phyloP scores from a whole-genome alignment of 441 rosid species.

The Gossypium schwendimanii region DNA sequence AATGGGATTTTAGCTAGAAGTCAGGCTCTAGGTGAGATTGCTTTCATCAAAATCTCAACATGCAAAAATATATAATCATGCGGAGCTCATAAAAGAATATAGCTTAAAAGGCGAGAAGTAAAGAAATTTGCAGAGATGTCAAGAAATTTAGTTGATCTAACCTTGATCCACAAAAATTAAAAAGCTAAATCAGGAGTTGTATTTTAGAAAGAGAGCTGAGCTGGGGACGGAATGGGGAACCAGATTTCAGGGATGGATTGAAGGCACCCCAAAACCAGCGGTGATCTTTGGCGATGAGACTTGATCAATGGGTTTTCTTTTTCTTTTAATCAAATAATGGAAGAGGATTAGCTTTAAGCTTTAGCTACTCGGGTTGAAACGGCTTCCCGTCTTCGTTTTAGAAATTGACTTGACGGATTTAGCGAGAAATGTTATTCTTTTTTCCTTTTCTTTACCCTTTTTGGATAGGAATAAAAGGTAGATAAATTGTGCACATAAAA shows the following conservation, averaged over 20 bases:
- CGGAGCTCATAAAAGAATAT: neutral
- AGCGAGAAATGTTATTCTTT: neutral
- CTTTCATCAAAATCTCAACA: neutral
- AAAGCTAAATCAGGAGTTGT: neutral
- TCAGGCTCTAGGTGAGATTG: neutral
- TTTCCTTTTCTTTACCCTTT: neutral
- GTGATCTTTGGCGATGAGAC: neutral
- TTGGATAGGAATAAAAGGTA: neutral
- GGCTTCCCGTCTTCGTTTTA: no score
- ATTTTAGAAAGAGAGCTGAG: neutral
- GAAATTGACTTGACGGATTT: neutral
- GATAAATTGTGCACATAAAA: no score
- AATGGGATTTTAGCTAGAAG: neutral
- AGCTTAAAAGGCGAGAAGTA: neutral
- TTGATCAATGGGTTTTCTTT: neutral
- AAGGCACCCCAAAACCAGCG: neutral
- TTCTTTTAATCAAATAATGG: neutral
- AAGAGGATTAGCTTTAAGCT: neutral
- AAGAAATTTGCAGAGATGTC: neutral
- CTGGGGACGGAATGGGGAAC: neutral
- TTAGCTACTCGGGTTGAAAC: neutral
- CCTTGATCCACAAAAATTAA: neutral
- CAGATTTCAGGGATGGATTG: neutral
- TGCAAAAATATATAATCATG: neutral
- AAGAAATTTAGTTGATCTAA: neutral